Conservation (phyloP, 2,329 filamentous ascomycete genomes). For the Seiridium unicorne region DNA sequence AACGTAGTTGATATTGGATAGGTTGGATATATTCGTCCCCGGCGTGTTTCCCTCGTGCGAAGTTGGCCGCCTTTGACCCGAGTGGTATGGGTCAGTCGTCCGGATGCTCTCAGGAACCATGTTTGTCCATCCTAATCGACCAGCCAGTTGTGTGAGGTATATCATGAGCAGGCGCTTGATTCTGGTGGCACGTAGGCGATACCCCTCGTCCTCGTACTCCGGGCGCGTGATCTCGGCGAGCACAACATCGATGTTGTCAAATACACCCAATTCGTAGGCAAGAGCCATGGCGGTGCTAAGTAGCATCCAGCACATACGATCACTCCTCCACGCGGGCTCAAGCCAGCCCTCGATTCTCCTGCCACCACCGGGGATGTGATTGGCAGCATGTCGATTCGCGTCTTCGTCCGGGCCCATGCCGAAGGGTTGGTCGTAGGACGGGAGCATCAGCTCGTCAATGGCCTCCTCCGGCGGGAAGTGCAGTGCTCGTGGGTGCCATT, state of each 20-base stretch:
- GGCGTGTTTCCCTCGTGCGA: slow-evolving; percentile 59
- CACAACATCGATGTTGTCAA: slow-evolving; percentile 81
- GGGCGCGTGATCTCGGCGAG: slow-evolving; percentile 59
- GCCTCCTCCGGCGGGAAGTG: slow-evolving; percentile 87
- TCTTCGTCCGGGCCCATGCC: slow-evolving; percentile 42
- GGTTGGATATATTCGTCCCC: slow-evolving; percentile 54
- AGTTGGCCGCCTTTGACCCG: slow-evolving; percentile 43
- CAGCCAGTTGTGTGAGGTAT: slow-evolving; percentile 91
- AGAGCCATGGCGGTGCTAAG: slow-evolving; percentile 87
- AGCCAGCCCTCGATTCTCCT: slow-evolving; percentile 92
- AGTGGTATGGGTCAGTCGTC: slow-evolving; percentile 55
- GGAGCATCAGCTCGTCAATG: slow-evolving; percentile 66
- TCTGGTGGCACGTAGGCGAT: slow-evolving; percentile 74
- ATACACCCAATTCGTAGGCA: slow-evolving; percentile 91
- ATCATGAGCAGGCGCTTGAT: slow-evolving; percentile 85
- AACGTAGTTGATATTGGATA: slow-evolving; percentile 63
- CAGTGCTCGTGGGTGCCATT: slow-evolving; percentile 93
- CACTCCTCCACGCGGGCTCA: slow-evolving; percentile 90
- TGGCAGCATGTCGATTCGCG: slow-evolving; percentile 25
- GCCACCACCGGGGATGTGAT: slow-evolving; percentile 62
- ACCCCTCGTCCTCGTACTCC: slow-evolving; percentile 72
- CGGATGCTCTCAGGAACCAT: slow-evolving; percentile 77
- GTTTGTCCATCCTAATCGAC: slow-evolving; percentile 85
- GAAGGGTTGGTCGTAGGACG: slow-evolving; percentile 52
- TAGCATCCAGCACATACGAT: slow-evolving; percentile 98